Base-by-base conservation (phyloP, 768 basidiomycete genomes). In the Sutorius australiensis region DNA sequence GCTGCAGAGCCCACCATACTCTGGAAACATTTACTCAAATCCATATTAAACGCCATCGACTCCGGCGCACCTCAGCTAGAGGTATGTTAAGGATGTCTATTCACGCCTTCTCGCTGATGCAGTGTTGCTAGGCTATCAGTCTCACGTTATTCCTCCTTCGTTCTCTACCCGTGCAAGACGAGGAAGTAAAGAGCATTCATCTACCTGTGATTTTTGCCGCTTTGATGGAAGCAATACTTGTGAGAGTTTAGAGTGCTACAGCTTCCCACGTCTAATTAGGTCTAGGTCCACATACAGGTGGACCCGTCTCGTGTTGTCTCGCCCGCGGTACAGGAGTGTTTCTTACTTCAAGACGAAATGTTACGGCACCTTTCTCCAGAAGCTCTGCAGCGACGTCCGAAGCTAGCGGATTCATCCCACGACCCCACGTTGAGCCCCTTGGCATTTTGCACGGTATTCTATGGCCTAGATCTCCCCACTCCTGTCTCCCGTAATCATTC, bases 1-100 rank as follows among this genome's bases (percentile, higher is more conserved):
- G 87, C 90, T n/a, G 80, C 89, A 14, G 97, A 99, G 55, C 97
- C 94, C 3, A 81, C 82, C 49, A 75, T 92, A 39, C 75, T 93
- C 5, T 99, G 95, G 95, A 87, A 83, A 59, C 80, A 84, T 42
- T 62, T 99, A 0, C 76, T 91, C 48, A 62, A 69, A 37, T 68
- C 77, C 7, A 71, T 87, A n/a, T 74, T 87, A 55, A 58, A 72
- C 2, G 83, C 87, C 51, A 69, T 91, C 14, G 65, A 64, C 3
- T 76, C 76, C 5, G 72, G 76, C 51, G 75, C 70, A 28, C 63
- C 59, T 3, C 59, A 66, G 8, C 64, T 71, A 30, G 84, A 87
- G 75, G 87, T 85, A 59, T 30, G 69, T 52, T 36, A 51, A 14
- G 31, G 16, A 14, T 9, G n/a, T 45, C 28, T 11, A 24, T 36